Evolutionary conservation across 331 rosid genomes (phyloP).

Genomic region (Rosa hybrid): DNA sequence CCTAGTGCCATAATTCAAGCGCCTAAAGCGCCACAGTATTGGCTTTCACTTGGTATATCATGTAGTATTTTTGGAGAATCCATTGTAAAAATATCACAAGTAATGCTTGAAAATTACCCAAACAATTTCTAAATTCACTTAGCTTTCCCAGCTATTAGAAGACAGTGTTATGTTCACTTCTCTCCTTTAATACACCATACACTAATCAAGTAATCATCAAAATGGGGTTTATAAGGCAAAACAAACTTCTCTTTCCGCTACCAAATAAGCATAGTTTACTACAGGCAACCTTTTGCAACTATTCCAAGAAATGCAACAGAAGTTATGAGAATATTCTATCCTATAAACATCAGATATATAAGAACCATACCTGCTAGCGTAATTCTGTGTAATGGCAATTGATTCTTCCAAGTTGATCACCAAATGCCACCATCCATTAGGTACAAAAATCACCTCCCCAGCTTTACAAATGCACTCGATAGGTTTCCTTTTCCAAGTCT

Average conservation of each 20-base stretch:
- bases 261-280: background rate
- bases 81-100: background rate
- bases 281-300: background rate
- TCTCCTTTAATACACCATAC: background rate
- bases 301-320: background rate
- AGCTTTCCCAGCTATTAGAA: background rate
- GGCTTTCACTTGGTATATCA: background rate
- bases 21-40: background rate
- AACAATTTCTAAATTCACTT: background rate
- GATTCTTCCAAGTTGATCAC: slow-evolving; percentile 94
- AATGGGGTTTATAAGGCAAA: background rate
- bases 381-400: slow-evolving; percentile 90
- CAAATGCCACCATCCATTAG: slow-evolving; percentile 98
- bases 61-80: background rate
- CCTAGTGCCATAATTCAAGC: background rate
- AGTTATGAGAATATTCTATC: background rate
- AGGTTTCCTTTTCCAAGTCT: slow-evolving; percentile 75
- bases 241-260: background rate
- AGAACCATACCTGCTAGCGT: slow-evolving; percentile 72
- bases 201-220: background rate
- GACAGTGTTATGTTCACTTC: background rate
- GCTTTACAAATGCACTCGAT: slow-evolving; percentile 83
- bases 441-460: slow-evolving; percentile 90
- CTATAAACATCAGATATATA: background rate
- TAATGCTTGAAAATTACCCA: background rate